These are phyloP conservation scores for Coprinellus aureogranulatus DNA, from an alignment of 768 basidiomycete genomes.

Conservation along the genomic window DNA sequence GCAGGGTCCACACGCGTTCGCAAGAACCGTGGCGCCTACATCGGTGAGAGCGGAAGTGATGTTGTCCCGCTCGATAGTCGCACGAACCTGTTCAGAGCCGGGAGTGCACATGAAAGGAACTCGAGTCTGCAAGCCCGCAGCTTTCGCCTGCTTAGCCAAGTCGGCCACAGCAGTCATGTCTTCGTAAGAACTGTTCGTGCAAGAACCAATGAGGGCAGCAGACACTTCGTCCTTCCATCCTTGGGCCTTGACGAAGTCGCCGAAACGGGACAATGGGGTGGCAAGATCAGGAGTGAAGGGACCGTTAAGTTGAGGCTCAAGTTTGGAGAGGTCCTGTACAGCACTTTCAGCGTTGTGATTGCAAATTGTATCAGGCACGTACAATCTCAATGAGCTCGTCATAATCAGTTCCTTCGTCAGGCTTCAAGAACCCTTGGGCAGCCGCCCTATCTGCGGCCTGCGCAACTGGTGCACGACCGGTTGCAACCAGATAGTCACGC, in stretches of 20 bases:
- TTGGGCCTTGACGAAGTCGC: conserved; percentile 71
- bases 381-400: conserved; percentile 95
- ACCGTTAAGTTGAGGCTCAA: conserved; percentile 93
- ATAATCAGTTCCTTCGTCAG: conserved; percentile 89
- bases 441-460: conserved; percentile 84
- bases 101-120: conserved; percentile 87
- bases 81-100: conserved; percentile 93
- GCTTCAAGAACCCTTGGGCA: conserved; percentile 67
- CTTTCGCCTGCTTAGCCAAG: conserved; percentile 84
- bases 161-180: conserved; percentile 94
- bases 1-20: conserved; percentile 98
- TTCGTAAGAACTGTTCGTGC: conserved; percentile 98
- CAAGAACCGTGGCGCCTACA: conserved; percentile 91
- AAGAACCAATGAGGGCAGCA: conserved; percentile 94
- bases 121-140: conserved; percentile 76
- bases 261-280: conserved; percentile 90
- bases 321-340: conserved; percentile 75
- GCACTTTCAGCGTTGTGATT: conserved; percentile 5
- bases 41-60: conserved; percentile 78
- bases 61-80: conserved; percentile 94
- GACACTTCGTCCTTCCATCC: conserved; percentile 94
- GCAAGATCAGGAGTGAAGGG: conserved; percentile 97
- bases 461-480: conserved; percentile 84
- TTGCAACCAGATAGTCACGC: conserved; percentile 86
- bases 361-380: conserved; percentile 22